A percentile compares a stretch with the other conserved stretches of the same genome.
Evolutionary conservation across 108 stramenopile species (phyloP).

Genomic region (Stephanodiscus minutulus): DNA sequence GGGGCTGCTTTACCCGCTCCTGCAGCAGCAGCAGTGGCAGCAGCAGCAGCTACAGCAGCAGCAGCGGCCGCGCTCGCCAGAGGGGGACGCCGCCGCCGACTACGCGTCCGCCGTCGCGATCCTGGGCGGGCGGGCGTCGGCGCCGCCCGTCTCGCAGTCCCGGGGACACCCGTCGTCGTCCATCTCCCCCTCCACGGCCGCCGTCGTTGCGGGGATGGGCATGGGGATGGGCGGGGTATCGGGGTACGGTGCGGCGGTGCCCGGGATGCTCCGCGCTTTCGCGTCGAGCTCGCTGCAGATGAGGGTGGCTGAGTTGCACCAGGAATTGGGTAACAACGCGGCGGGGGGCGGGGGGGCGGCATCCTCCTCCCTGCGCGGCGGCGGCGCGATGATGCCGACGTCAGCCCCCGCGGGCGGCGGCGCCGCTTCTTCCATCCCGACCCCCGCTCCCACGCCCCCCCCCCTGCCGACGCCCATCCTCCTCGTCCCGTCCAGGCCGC

Average conservation of each 20-base stretch:
- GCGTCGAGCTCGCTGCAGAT: constrained; percentile 36
- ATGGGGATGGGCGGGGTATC: no score
- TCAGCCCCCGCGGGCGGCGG: constrained; percentile 10
- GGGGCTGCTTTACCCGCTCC: constrained; percentile 1
- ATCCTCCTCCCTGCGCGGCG: no score
- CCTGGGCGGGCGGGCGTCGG: constrained; percentile 14
- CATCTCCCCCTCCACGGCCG: no score
- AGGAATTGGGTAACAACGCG: constrained; percentile 26
- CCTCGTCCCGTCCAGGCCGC: background rate
- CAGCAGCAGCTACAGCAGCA: background rate
- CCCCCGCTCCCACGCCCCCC: constrained; percentile 15
- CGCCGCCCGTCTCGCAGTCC: constrained; percentile 3
- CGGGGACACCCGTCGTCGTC: background rate
- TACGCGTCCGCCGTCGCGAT: background rate
- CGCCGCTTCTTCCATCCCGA: constrained; percentile 1
- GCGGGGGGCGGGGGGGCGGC: constrained; percentile 6
- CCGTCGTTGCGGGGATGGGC: background rate
- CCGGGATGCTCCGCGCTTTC: constrained; percentile 13
- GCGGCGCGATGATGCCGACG: background rate
- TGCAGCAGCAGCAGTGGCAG: background rate
- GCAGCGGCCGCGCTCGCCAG: background rate
- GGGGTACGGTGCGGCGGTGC: background rate
- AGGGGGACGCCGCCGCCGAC: background rate
- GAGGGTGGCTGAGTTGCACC: constrained; percentile 51
- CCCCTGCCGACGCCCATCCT: background rate